These are phyloP conservation scores for Plasmodium relictum DNA, from an alignment of 169 alveolate species.

Conservation along the genomic window DNA sequence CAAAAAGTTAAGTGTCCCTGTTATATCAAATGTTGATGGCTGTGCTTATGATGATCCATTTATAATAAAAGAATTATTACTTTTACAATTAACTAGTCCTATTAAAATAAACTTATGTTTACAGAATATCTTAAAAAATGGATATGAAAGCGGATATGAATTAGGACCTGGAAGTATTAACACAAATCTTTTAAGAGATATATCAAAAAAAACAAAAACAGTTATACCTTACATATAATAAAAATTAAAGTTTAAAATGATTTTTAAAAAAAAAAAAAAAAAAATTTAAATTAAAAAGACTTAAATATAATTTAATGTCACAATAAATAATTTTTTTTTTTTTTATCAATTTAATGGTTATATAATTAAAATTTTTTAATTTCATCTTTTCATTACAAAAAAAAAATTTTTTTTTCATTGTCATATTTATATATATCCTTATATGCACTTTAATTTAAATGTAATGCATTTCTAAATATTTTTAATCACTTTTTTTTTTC, in stretches of 20 bases:
- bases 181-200: constrained; percentile 73
- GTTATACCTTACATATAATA: constrained; percentile 52
- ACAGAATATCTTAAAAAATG: constrained; percentile 62
- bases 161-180: constrained; percentile 80
- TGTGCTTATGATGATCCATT: constrained; percentile 78
- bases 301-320: too few relatives aligned
- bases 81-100: constrained; percentile 80
- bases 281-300: too few relatives aligned
- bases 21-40: constrained; percentile 82
- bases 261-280: too few relatives aligned
- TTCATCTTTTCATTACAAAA: too few relatives aligned
- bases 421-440: too few relatives aligned
- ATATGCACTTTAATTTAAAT: too few relatives aligned
- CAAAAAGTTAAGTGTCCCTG: constrained; percentile 75
- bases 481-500: too few relatives aligned
- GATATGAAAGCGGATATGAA: constrained; percentile 78
- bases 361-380: too few relatives aligned
- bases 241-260: neutral
- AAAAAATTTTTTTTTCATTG: too few relatives aligned
- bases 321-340: too few relatives aligned
- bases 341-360: too few relatives aligned
- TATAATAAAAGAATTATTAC: constrained; percentile 72
- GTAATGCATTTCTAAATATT: too few relatives aligned
- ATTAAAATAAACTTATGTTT: constrained; percentile 71
- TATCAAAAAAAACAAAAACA: constrained; percentile 57